Evolutionary conservation across 2,329 filamentous ascomycete genomes (phyloP).

Genomic region (Ophiocordyceps polyrhachis-furcata): DNA sequence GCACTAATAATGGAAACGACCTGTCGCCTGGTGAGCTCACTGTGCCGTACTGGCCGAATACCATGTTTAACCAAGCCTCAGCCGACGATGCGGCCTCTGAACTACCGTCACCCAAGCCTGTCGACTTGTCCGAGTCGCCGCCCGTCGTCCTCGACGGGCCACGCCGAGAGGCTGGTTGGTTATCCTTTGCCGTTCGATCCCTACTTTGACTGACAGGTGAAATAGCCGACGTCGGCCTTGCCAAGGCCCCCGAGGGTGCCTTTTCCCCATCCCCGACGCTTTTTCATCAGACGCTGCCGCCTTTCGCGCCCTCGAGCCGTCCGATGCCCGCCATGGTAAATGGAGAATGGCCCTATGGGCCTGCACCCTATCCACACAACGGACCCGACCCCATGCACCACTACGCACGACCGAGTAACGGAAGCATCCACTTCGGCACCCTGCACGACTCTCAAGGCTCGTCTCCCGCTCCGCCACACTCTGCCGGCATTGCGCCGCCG

Average conservation of each 20-base stretch:
- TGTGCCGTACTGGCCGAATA: not conserved
- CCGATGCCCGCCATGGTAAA: conserved; percentile 13
- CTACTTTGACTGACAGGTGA: not conserved
- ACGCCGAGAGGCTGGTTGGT: not conserved
- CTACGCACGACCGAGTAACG: conserved; percentile 33
- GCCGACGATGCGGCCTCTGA: not conserved
- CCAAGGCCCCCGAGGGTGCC: conserved; percentile 5
- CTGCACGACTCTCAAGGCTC: conserved; percentile 36
- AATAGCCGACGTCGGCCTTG: not conserved
- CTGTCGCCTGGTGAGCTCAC: not conserved
- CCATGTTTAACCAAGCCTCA: not conserved
- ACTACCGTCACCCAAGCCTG: not conserved
- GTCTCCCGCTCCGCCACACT: conserved; percentile 34
- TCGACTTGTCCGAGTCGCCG: not conserved
- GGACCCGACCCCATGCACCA: conserved; percentile 25
- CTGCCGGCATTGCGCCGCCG: conserved; percentile 27
- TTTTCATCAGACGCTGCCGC: conserved; percentile 25
- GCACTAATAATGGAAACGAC: not conserved
- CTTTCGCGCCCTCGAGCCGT: conserved; percentile 19
- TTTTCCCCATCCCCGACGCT: conserved; percentile 15
- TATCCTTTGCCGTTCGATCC: not conserved
- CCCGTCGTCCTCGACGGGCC: not conserved
- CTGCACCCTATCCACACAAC: conserved; percentile 14
- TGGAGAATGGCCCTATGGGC: conserved; percentile 13
- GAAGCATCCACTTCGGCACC: conserved; percentile 36